Evolutionary conservation across 2,329 filamentous ascomycete genomes (phyloP).

Genomic region (Arthrobotrys megalospora): DNA sequence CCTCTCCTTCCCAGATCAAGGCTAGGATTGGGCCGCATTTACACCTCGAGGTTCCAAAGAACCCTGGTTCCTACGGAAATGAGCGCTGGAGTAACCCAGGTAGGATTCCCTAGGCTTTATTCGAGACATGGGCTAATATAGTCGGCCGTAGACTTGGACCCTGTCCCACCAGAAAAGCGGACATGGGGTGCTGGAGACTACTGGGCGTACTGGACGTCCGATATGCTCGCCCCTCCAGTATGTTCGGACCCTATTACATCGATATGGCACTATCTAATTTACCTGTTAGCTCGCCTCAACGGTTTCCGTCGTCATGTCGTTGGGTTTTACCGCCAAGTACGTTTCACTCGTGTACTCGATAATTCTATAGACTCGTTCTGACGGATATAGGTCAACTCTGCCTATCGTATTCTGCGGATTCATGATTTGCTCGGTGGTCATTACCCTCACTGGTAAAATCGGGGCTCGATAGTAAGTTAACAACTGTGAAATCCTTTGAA

Average conservation of each 20-base stretch:
- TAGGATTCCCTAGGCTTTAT: conserved; percentile 65
- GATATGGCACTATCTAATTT: background rate
- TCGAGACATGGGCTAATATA: conserved; percentile 62
- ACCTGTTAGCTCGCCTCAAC: conserved; percentile 47
- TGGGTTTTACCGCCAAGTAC: conserved; percentile 70
- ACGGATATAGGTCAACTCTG: conserved; percentile 66
- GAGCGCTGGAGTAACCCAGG: conserved; percentile 71
- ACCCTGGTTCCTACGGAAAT: conserved; percentile 68
- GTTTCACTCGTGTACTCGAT: background rate
- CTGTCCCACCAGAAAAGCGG: conserved; percentile 68
- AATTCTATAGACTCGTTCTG: conserved; percentile 8
- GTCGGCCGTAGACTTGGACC: conserved; percentile 65
- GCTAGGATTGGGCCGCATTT: conserved; percentile 67
- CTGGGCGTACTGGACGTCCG: conserved; percentile 71
- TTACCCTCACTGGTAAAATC: conserved; percentile 69
- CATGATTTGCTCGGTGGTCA: conserved; percentile 69
- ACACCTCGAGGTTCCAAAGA: conserved; percentile 67
- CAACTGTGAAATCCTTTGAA: background rate
- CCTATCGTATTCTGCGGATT: conserved; percentile 71
- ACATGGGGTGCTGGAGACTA: conserved; percentile 72
- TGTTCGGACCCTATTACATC: conserved; percentile 1
- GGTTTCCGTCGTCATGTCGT: conserved; percentile 67
- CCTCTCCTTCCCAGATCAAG: conserved; percentile 65
- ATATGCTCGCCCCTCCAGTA: conserved; percentile 69
- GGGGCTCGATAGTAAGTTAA: conserved; percentile 65